Percentiles rank a stretch among this genome's conserved stretches.
Evolutionary conservation across 129 eudicot genomes (phyloP).

Genomic region (Ambrosia artemisiifolia): DNA sequence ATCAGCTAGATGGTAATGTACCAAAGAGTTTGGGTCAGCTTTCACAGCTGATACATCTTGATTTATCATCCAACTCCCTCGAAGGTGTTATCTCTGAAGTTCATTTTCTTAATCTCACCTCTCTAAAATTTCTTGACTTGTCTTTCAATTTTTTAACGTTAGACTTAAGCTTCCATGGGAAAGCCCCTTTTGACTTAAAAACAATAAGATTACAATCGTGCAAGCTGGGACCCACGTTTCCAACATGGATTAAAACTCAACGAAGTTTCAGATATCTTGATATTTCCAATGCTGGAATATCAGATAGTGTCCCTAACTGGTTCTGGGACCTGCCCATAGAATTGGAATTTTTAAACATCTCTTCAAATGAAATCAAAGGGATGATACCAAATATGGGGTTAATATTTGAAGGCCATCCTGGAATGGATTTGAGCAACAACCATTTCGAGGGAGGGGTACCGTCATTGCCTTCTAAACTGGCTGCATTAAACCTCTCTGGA

Average conservation of each 20-base stretch:
- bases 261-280: conserved; percentile 17
- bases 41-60: conserved; percentile 12
- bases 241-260: conserved; percentile 38
- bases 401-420: background rate
- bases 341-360: conserved; percentile 13
- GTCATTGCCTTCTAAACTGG: background rate
- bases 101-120: conserved; percentile 19
- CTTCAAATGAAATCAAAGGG: conserved; percentile 31
- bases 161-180: conserved; percentile 16
- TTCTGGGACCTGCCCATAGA: conserved; percentile 24
- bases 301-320: conserved; percentile 32
- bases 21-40: background rate
- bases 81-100: background rate
- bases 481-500: conserved; percentile 21
- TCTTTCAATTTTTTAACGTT: conserved; percentile 36
- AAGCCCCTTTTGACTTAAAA: conserved; percentile 25
- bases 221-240: conserved; percentile 41
- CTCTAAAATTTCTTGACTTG: conserved; percentile 14
- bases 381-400: conserved; percentile 14
- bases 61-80: conserved; percentile 25
- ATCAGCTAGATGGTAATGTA: background rate
- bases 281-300: conserved; percentile 31
- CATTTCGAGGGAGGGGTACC: conserved; percentile 1
- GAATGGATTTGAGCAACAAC: conserved; percentile 27
- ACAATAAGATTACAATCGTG: conserved; percentile 20